These are phyloP conservation scores for Lichtheimia ramosa DNA, from an alignment of 371 early-diverging fungal species.

Conservation along the genomic window DNA sequence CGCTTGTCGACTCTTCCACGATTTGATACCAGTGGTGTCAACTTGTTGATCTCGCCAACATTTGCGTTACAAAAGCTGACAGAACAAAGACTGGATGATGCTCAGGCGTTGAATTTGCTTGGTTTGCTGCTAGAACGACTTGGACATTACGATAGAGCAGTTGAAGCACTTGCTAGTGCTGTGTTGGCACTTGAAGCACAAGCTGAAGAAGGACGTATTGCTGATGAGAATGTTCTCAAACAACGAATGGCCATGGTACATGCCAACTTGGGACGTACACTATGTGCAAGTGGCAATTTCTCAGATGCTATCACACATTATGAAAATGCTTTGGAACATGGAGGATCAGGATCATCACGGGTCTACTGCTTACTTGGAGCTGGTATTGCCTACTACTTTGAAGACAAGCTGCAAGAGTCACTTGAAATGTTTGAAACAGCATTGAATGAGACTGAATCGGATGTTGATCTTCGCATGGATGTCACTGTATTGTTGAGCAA, in stretches of 20 bases:
- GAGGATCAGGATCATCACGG: constrained; percentile 20
- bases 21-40: constrained; percentile 7
- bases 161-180: constrained; percentile 63
- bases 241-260: constrained; percentile 39
- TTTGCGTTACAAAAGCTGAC: constrained; percentile 77
- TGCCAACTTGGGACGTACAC: constrained; percentile 63
- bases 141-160: constrained; percentile 67
- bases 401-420: constrained; percentile 64
- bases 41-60: constrained; percentile 46
- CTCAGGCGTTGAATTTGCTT: constrained; percentile 68
- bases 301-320: constrained; percentile 51
- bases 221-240: constrained; percentile 15
- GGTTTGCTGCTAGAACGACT: constrained; percentile 78
- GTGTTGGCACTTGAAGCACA: constrained; percentile 51
- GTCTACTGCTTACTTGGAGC: constrained; percentile 65
- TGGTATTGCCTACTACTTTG: constrained; percentile 80
- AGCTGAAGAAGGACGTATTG: constrained; percentile 20
- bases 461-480: constrained; percentile 54
- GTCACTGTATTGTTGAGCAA: constrained; percentile 77
- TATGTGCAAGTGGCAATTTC: constrained; percentile 57
- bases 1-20: constrained; percentile 18
- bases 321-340: constrained; percentile 27
- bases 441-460: constrained; percentile 52
- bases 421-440: constrained; percentile 75
- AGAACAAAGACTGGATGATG: constrained; percentile 64